phyloP scores from a whole-genome alignment of 352 stramenopile genomes.

The Blastocystis sp. region DNA sequence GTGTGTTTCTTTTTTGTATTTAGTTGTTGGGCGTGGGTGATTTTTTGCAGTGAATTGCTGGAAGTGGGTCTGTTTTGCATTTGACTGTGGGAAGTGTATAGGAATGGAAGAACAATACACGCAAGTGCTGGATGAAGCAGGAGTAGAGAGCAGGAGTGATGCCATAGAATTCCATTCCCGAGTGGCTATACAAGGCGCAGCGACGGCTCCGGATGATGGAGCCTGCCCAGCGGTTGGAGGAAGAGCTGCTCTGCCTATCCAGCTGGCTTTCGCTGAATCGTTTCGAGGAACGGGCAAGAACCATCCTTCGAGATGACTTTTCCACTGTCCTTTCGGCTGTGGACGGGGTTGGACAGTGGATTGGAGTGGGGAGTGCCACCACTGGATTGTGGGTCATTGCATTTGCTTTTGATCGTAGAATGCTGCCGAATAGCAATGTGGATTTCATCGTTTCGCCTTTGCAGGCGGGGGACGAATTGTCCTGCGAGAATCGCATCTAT shows the following conservation, averaged over 20 bases:
- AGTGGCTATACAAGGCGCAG: slow-evolving; percentile 11
- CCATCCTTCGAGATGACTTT: not conserved
- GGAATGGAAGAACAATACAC: not conserved
- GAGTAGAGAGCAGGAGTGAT: not conserved
- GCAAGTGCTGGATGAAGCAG: not conserved
- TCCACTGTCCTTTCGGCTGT: not conserved
- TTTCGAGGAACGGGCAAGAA: slow-evolving; percentile 32
- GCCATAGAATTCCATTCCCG: not conserved
- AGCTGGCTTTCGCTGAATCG: slow-evolving; percentile 33
- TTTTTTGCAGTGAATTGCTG: too few relatives aligned
- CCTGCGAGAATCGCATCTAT: not conserved
- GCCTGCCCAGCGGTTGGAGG: slow-evolving; percentile 7
- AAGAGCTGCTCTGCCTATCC: slow-evolving; percentile 42
- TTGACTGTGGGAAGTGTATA: not conserved
- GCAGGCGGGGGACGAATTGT: not conserved
- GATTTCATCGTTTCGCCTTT: slow-evolving; percentile 1
- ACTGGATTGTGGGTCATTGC: slow-evolving; percentile 2
- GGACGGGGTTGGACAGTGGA: not conserved
- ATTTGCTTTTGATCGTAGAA: not conserved
- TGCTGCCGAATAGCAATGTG: slow-evolving; percentile 55
- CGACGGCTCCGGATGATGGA: not conserved
- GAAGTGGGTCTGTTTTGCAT: not conserved
- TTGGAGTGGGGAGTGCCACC: slow-evolving; percentile 13
- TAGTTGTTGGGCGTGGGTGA: not conserved
- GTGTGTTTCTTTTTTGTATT: not conserved